Conservation (phyloP, 164 flowering plant genomes). For the Dillenia turbinata region DNA sequence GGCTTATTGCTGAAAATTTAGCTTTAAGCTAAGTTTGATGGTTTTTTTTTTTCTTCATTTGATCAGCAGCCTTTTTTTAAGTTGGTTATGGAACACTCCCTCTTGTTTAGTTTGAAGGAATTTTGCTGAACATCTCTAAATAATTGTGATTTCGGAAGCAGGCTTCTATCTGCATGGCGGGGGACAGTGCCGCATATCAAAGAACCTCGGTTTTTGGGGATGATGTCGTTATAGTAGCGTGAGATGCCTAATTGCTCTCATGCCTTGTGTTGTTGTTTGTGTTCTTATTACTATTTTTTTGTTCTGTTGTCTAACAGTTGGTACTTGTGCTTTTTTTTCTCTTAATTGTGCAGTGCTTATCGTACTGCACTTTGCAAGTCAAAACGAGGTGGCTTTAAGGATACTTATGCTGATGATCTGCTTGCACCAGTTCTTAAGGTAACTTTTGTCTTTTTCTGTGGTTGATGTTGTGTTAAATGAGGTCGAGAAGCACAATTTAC, state of each 20-base stretch:
- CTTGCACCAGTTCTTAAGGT: constrained; percentile 90
- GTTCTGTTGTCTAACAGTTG: background rate
- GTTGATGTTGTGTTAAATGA: background rate
- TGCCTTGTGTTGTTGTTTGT: background rate
- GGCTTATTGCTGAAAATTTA: too few relatives aligned
- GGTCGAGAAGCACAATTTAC: background rate
- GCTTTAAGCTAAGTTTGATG: too few relatives aligned
- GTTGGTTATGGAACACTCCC: too few relatives aligned
- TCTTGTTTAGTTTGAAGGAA: too few relatives aligned
- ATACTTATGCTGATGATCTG: constrained; percentile 77
- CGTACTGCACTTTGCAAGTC: constrained; percentile 83
- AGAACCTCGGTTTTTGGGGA: constrained; percentile 70
- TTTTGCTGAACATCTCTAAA: background rate
- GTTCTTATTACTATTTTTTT: background rate
- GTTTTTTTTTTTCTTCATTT: too few relatives aligned
- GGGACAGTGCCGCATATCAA: constrained; percentile 70
- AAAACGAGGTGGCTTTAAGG: constrained; percentile 92
- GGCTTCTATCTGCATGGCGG: constrained; percentile 81
- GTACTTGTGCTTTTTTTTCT: background rate
- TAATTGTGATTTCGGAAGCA: constrained; percentile 14
- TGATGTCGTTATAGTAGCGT: constrained; percentile 96
- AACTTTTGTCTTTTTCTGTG: background rate
- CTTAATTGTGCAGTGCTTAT: constrained; percentile 42
- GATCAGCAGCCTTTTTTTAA: too few relatives aligned
- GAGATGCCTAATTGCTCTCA: constrained; percentile 19